Evolutionary conservation across 805 yeast genomes (phyloP).

Genomic region (Naumovozyma dairenensis): DNA sequence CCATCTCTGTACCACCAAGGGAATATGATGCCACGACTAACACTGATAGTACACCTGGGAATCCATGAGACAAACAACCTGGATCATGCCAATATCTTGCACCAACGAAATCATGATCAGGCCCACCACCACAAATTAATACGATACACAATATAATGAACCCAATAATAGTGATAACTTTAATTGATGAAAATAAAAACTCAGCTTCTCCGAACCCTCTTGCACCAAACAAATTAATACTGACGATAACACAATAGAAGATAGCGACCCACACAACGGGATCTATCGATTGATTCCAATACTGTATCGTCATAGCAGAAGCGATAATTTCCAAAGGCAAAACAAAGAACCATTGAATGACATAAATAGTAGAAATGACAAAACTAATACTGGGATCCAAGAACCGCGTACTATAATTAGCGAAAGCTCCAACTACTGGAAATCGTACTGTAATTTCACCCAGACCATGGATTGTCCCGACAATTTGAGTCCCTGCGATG

Average conservation of each 20-base stretch:
- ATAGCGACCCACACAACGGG: constrained; percentile 36
- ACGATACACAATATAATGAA: constrained; percentile 44
- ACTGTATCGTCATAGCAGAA: constrained; percentile 39
- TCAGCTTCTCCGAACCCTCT: constrained; percentile 44
- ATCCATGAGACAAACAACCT: constrained; percentile 43
- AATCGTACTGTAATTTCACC: constrained; percentile 42
- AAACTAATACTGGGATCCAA: constrained; percentile 45
- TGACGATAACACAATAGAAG: constrained; percentile 34
- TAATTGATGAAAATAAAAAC: constrained; percentile 36
- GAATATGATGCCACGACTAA: constrained; percentile 67
- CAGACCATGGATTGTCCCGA: constrained; percentile 42
- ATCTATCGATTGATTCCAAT: constrained; percentile 36
- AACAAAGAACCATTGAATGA: constrained; percentile 38
- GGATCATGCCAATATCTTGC: constrained; percentile 42
- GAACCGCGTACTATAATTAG: constrained; percentile 37
- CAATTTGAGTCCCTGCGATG: constrained; percentile 43
- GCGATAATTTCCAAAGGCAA: constrained; percentile 41
- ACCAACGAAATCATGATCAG: constrained; percentile 37
- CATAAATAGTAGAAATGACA: constrained; percentile 48
- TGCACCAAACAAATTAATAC: constrained; percentile 41
- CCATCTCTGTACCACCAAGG: constrained; percentile 63
- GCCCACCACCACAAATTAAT: constrained; percentile 38
- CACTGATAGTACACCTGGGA: constrained; percentile 59
- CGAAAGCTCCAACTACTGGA: constrained; percentile 43
- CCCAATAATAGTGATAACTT: constrained; percentile 38